Percentiles rank a stretch among this genome's conserved stretches.
Conservation (phyloP, 1,284 basidiomycete species). For the Naganishia liquefaciens region DNA sequence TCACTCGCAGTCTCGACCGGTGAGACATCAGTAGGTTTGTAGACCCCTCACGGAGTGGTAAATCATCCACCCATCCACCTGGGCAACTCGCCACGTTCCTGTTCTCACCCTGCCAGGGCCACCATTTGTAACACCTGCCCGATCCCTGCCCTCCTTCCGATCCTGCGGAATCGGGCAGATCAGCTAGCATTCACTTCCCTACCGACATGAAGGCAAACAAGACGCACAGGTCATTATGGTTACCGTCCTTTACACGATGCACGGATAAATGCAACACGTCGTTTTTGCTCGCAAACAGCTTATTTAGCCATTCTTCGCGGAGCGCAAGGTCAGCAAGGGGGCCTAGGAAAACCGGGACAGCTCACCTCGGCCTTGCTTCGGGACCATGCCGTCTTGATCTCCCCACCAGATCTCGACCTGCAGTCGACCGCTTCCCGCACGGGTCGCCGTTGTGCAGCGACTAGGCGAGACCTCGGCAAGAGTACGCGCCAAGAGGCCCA, state of each 20-base stretch:
- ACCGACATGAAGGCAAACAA: not conserved
- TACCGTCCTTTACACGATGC: slow-evolving; percentile 22
- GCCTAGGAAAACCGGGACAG: no score
- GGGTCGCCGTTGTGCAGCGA: no score
- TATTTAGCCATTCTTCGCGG: slow-evolving; percentile 15
- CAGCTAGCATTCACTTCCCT: no score
- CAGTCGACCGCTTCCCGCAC: not conserved
- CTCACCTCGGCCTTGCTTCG: slow-evolving; percentile 11
- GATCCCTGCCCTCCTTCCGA: slow-evolving; percentile 17
- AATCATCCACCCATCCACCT: no score
- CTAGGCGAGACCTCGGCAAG: not conserved
- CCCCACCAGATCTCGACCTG: slow-evolving; percentile 23
- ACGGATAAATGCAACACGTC: slow-evolving; percentile 11
- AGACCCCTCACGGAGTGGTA: no score
- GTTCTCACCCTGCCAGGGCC: not conserved
- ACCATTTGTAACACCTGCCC: slow-evolving; percentile 15
- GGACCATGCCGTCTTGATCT: slow-evolving; percentile 23
- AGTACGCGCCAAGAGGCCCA: slow-evolving; percentile 35
- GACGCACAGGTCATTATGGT: slow-evolving; percentile 22
- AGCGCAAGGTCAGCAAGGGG: not conserved
- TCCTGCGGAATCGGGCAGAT: not conserved
- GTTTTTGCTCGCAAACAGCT: slow-evolving; percentile 10
- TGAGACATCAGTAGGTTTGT: no score
- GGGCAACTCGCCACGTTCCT: no score
- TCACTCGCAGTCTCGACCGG: no score